Evolutionary conservation across 2,329 filamentous ascomycete genomes (phyloP).

Genomic region (Hypoxylon sp.): DNA sequence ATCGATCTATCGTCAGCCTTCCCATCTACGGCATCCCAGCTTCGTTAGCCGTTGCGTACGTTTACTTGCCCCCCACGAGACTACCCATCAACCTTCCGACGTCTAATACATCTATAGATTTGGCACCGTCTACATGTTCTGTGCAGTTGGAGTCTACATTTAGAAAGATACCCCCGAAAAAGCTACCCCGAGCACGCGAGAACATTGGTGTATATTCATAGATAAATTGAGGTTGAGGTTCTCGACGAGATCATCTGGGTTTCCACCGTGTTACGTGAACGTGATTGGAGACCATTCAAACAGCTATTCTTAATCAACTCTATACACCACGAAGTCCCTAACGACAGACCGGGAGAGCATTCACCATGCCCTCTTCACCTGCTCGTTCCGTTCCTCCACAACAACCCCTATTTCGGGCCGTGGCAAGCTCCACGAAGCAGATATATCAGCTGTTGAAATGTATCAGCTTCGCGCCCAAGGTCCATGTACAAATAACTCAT

Average conservation of each 20-base stretch:
- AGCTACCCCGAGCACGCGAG: constrained; percentile 40
- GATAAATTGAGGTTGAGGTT: constrained; percentile 52
- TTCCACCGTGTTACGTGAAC: constrained; percentile 28
- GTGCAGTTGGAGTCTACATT: constrained; percentile 98
- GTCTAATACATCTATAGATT: constrained; percentile 70
- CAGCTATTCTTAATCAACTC: constrained; percentile 9
- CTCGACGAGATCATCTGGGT: constrained; percentile 47
- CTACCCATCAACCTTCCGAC: neutral
- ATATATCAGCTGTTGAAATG: constrained; percentile 72
- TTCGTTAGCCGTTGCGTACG: constrained; percentile 90
- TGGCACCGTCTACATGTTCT: constrained; percentile 98
- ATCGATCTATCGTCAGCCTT: constrained; percentile 83
- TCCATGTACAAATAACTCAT: constrained; percentile 78
- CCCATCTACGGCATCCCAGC: constrained; percentile 85
- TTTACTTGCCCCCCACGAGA: constrained; percentile 34
- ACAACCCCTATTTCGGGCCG: constrained; percentile 75
- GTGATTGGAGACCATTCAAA: constrained; percentile 37
- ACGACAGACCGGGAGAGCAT: constrained; percentile 9
- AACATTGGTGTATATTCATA: constrained; percentile 55
- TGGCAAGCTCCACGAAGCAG: constrained; percentile 81
- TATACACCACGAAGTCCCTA: constrained; percentile 38
- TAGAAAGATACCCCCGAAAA: constrained; percentile 67
- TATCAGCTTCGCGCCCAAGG: constrained; percentile 69
- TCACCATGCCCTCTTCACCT: constrained; percentile 43
- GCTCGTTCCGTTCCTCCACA: constrained; percentile 44